Evolutionary conservation across 352 stramenopile species (phyloP).

Genomic region (Phytophthora cryptogea): DNA sequence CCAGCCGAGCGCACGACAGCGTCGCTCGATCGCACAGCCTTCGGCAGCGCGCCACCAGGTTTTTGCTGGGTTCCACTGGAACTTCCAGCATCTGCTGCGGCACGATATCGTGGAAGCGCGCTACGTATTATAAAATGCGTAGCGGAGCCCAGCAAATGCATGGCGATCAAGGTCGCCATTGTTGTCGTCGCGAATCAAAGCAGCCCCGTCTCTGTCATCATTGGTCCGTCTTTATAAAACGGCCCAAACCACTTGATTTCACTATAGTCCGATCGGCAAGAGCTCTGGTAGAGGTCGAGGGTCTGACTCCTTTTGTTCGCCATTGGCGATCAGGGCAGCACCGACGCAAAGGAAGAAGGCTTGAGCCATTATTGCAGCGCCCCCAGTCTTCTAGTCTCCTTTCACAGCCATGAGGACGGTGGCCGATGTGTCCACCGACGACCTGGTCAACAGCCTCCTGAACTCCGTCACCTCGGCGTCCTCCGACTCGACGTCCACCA

Average conservation of each 20-base stretch:
- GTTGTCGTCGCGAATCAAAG: neutral
- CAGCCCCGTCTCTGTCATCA: neutral
- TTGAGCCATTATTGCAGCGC: neutral
- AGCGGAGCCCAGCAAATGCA: slow-evolving; percentile 2
- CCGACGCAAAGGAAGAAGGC: neutral
- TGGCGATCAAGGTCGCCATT: slow-evolving; percentile 1
- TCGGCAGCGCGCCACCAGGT: neutral
- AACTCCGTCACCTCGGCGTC: slow-evolving; percentile 35
- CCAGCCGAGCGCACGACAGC: slow-evolving; percentile 1
- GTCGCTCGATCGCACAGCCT: slow-evolving; percentile 15
- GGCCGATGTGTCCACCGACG: slow-evolving; percentile 41
- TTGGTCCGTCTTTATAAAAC: slow-evolving; percentile 8
- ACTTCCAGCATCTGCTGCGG: slow-evolving; percentile 1
- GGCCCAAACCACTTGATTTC: slow-evolving; percentile 13
- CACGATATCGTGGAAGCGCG: neutral
- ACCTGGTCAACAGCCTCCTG: slow-evolving; percentile 48
- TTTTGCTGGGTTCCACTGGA: slow-evolving; percentile 3
- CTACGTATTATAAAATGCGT: too few relatives aligned
- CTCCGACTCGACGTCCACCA: slow-evolving; percentile 6
- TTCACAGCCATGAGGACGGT: slow-evolving; percentile 26
- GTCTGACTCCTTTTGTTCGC: slow-evolving; percentile 27
- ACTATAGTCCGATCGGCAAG: slow-evolving; percentile 12
- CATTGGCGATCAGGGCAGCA: slow-evolving; percentile 23
- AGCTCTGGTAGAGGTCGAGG: slow-evolving; percentile 15
- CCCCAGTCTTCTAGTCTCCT: neutral